A percentile compares a stretch with the other conserved stretches of the same genome.
phyloP scores from a whole-genome alignment of 23 red algal species.

The Gracilariopsis chorda region DNA sequence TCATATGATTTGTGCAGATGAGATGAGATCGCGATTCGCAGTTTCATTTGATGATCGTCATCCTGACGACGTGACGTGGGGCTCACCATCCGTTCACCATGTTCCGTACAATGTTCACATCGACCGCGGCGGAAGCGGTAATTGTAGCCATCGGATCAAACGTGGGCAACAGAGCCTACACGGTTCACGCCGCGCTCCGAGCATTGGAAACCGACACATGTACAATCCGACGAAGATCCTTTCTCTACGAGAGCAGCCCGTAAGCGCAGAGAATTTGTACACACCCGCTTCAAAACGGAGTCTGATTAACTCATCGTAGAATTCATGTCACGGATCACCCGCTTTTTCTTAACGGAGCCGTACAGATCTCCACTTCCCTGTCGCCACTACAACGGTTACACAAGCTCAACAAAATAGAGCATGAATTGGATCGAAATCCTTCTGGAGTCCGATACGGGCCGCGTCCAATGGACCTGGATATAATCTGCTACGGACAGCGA shows the following conservation, averaged over 20 bases:
- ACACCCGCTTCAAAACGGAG: no score
- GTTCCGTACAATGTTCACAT: no score
- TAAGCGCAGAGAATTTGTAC: slow-evolving; percentile 22
- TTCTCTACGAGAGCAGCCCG: slow-evolving; percentile 23
- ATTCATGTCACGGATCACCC: slow-evolving; percentile 69
- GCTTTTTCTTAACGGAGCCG: slow-evolving; percentile 71
- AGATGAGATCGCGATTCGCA: no score
- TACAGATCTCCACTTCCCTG: slow-evolving; percentile 22
- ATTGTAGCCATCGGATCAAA: slow-evolving; percentile 34
- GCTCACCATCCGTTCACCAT: no score
- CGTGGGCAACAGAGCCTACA: neutral
- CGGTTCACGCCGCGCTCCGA: neutral
- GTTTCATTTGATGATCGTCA: no score
- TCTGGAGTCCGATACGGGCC: slow-evolving; percentile 50
- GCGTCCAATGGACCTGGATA: slow-evolving; percentile 79
- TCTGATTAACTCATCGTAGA: neutral
- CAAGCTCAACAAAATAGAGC: slow-evolving; percentile 58
- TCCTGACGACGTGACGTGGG: no score
- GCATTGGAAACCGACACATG: neutral
- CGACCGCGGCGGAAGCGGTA: neutral
- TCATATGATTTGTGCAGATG: no score
- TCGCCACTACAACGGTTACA: slow-evolving; percentile 40
- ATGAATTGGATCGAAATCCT: slow-evolving; percentile 6
- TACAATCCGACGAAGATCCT: slow-evolving; percentile 5
- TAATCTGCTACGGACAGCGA: slow-evolving; percentile 46